Percentiles rank a stretch among this genome's conserved stretches.
These are phyloP conservation scores for Corynespora cassiicola DNA, from an alignment of 2,329 filamentous ascomycete species.

Conservation along the genomic window DNA sequence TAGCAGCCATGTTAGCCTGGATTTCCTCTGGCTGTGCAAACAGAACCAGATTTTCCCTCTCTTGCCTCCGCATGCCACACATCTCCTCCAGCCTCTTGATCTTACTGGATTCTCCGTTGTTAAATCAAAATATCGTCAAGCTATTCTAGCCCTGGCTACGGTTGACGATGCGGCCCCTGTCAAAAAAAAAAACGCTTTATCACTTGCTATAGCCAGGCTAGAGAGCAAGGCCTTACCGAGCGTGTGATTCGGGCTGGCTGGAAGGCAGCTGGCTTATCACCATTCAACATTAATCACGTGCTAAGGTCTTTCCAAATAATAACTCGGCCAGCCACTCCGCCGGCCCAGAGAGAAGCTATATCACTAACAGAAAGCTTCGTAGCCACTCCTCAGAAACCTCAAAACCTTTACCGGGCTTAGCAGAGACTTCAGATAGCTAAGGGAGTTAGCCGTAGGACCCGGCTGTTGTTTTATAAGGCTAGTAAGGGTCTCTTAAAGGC, in stretches of 20 bases:
- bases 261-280: conserved; percentile 14
- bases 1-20: conserved; percentile 3
- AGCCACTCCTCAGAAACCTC: conserved; percentile 7
- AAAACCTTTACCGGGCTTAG: conserved; percentile 10
- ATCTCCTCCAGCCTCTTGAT: conserved; percentile 11
- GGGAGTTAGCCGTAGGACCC: conserved; percentile 2
- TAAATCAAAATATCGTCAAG: conserved; percentile 5
- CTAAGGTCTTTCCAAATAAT: conserved; percentile 10
- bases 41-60: conserved; percentile 1
- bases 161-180: conserved; percentile 14
- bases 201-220: conserved; percentile 10
- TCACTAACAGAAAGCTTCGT: too few relatives aligned
- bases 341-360: too few relatives aligned
- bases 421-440: conserved; percentile 3
- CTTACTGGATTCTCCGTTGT: conserved; percentile 5
- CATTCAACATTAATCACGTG: conserved; percentile 14
- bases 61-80: conserved; percentile 2
- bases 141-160: conserved; percentile 1
- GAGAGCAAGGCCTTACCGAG: too few relatives aligned
- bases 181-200: conserved; percentile 17
- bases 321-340: conserved; percentile 1
- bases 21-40: conserved; percentile 3
- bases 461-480: conserved; percentile 11
- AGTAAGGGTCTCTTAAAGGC: conserved; percentile 11
- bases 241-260: conserved; percentile 16